Evolutionary conservation across 2,329 filamentous ascomycete species (phyloP), one percentile per base, ranked within the genome.

Genomic region (Drechslera avenae): DNA sequence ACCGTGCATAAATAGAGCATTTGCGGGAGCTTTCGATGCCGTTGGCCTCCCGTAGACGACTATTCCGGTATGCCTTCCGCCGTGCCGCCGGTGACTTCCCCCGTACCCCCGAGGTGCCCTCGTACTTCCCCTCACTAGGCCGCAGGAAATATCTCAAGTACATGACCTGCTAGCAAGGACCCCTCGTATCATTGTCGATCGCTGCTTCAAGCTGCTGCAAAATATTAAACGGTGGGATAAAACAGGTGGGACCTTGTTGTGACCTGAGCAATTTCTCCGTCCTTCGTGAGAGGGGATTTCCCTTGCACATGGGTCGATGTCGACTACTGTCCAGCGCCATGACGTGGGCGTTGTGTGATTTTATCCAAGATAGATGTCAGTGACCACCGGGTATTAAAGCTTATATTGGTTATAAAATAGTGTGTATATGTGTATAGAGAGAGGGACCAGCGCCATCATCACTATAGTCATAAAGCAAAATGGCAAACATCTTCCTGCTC

Each of bases 191-290:
- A n/a, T 5, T 35, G 33, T 35, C 10, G 30, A 46, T 50, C 39
- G 14, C 32, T 39, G 28, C 26, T 37, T 26, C n/a, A 19, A 36
- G n/a, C 10, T 31, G 17, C 13, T 16, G 34, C 36, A 18, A 23
- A 40, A 50, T 28, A 23, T 21, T 21, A 16, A 34, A 32, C 32
- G 13, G 36, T 37, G 44, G 44, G 34, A 41, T 26, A 45, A 19
- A 48, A 51, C 36, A 51, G 31, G 26, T 43, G 44, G 39, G 28
- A 52, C 44, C 7, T n/a, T 13, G 28, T 35, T 14, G 23, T 36
- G 43, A 32, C 39, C 33, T 28, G 30, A 41, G 16, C 34, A 49
- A 52, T 52, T 52, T 19, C 39, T 43, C 50, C 50, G 50, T 49
- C 28, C 7, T 28, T 28, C 12, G 4, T 28, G 9, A 8, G 10